Evolutionary conservation across 176 grass and related monocot species (phyloP).

Genomic region (Triticum timopheevii): DNA sequence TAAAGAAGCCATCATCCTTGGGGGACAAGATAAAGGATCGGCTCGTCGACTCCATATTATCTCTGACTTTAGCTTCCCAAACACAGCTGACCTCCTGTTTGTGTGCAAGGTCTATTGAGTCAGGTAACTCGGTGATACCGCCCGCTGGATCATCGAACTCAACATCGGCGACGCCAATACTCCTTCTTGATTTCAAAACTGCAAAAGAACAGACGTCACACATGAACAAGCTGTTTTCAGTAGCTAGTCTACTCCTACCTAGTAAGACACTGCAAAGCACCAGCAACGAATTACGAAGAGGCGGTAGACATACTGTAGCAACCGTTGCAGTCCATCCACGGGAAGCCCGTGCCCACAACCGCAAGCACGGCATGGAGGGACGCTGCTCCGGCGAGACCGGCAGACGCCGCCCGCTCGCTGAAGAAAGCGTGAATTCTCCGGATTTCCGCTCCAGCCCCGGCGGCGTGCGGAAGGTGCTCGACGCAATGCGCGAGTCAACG

Average conservation of each 20-base stretch:
- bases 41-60: background rate
- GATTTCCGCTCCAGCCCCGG: background rate
- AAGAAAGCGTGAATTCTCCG: background rate
- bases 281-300: background rate
- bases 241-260: background rate
- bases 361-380: slow-evolving; percentile 1
- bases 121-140: background rate
- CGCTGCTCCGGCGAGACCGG: background rate
- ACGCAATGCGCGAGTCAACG: slow-evolving; percentile 41
- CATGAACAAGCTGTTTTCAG: background rate
- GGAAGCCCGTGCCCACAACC: background rate
- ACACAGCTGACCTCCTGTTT: background rate
- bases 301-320: slow-evolving; percentile 28
- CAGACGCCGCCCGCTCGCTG: background rate
- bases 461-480: slow-evolving; percentile 21
- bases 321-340: slow-evolving; percentile 39
- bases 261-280: background rate
- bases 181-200: slow-evolving; percentile 47
- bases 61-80: background rate
- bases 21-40: background rate
- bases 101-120: background rate
- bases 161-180: background rate
- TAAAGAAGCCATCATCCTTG: slow-evolving; percentile 24
- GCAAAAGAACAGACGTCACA: slow-evolving; percentile 2
- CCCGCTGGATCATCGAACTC: slow-evolving; percentile 14